Conservation (phyloP, 2,329 filamentous ascomycete genomes). For the Chaetomium olivaceum region DNA sequence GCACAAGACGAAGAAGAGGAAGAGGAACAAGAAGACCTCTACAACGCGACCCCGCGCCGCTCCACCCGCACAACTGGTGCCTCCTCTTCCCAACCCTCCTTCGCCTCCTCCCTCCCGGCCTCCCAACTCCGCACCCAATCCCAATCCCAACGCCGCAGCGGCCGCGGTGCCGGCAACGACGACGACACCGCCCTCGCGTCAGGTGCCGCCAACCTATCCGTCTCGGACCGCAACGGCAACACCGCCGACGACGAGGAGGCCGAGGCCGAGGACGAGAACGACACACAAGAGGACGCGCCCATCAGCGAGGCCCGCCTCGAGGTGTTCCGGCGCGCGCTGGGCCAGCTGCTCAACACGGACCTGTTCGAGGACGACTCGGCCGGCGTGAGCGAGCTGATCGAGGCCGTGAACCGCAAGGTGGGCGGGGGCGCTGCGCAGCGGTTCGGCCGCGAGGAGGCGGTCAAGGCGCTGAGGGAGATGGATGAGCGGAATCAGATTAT, state of each 20-base stretch:
- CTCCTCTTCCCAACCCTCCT: conserved; percentile 62
- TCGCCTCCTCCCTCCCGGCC: conserved; percentile 76
- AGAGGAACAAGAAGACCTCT: conserved; percentile 53
- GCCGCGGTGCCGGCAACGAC: conserved; percentile 4
- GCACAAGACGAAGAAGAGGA: conserved; percentile 33
- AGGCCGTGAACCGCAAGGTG: conserved; percentile 75
- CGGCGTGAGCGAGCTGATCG: conserved; percentile 70
- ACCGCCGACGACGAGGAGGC: conserved; percentile 24
- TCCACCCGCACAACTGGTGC: conserved; percentile 37
- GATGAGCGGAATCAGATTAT: conserved; percentile 87
- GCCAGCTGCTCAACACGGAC: conserved; percentile 75
- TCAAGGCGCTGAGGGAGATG: conserved; percentile 76
- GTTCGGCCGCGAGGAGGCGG: conserved; percentile 72
- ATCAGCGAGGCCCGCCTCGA: conserved; percentile 65
- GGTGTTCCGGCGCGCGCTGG: conserved; percentile 77
- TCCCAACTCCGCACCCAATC: conserved; percentile 62
- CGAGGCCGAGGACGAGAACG: conserved; percentile 28
- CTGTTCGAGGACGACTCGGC: conserved; percentile 89
- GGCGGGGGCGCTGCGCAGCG: conserved; percentile 46
- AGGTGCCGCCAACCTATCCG: conserved; percentile 45
- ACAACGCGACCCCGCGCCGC: conserved; percentile 45
- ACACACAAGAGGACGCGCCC: conserved; percentile 39
- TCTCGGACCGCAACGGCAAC: conserved; percentile 30
- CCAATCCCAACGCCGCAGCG: conserved; percentile 20
- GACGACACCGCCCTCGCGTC: conserved; percentile 39